Conservation (phyloP, 2,329 filamentous ascomycete species). For the Colletotrichum camelliae region DNA sequence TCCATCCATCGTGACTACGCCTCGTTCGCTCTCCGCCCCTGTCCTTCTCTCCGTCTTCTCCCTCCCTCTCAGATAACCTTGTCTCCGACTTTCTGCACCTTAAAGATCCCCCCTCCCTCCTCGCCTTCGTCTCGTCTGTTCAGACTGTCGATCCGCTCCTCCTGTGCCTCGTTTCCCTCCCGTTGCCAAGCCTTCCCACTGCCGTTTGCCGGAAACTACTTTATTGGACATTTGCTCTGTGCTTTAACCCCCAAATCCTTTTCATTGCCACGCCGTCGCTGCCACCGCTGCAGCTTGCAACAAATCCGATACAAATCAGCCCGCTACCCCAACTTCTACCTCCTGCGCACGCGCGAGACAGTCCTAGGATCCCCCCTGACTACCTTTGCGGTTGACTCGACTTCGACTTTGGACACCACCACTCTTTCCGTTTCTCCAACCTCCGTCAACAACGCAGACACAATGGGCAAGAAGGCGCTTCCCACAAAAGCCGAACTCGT, state of each 20-base stretch:
- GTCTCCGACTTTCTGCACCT: not conserved
- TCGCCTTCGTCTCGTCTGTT: not conserved
- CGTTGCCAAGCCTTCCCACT: slow-evolving; percentile 9
- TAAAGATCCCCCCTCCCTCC: not conserved
- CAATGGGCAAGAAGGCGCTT: slow-evolving; percentile 33
- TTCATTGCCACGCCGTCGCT: not conserved
- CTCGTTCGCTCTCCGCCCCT: not conserved
- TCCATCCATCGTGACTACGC: slow-evolving; percentile 16
- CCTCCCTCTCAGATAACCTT: not conserved
- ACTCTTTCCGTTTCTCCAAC: not conserved
- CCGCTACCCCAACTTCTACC: not conserved
- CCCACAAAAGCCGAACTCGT: slow-evolving; percentile 67
- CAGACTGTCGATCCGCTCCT: slow-evolving; percentile 5
- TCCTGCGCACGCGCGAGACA: not conserved
- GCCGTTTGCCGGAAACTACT: slow-evolving; percentile 1
- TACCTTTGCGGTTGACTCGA: not conserved
- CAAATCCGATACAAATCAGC: not conserved
- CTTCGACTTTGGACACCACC: not conserved
- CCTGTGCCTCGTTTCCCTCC: not conserved
- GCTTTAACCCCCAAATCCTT: not conserved
- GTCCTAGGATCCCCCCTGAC: not conserved
- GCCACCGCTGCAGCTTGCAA: not conserved
- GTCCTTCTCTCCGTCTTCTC: not conserved
- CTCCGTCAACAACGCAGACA: not conserved
- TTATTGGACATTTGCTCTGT: not conserved